phyloP scores from a whole-genome alignment of 2,329 filamentous ascomycete species.

The Ophiostoma quercus region DNA sequence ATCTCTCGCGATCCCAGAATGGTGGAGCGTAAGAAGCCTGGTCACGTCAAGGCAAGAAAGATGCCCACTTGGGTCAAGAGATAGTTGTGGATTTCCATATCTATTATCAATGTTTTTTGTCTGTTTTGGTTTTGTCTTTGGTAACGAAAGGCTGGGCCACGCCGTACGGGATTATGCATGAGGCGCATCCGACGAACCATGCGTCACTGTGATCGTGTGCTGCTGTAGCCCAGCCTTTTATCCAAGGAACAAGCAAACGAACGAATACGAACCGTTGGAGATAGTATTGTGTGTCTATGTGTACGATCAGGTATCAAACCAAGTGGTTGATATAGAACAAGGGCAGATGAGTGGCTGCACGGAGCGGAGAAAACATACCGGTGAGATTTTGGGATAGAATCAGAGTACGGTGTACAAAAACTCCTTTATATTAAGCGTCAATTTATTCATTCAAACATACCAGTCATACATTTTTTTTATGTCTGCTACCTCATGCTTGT shows the following conservation, averaged over 20 bases:
- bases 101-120: not conserved
- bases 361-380: not conserved
- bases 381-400: not conserved
- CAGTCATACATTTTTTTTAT: not conserved
- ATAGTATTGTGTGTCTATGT: slow-evolving; percentile 18
- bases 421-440: slow-evolving; percentile 3
- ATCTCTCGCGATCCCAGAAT: slow-evolving; percentile 84
- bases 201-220: not conserved
- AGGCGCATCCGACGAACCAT: not conserved
- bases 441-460: not conserved
- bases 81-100: slow-evolving; percentile 35
- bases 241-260: not conserved
- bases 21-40: slow-evolving; percentile 98
- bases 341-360: slow-evolving; percentile 2
- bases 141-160: not conserved
- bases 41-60: slow-evolving; percentile 94
- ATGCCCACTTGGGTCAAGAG: slow-evolving; percentile 96
- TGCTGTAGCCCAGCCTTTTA: not conserved
- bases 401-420: slow-evolving; percentile 1
- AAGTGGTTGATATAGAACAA: slow-evolving; percentile 15
- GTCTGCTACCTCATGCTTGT: not conserved
- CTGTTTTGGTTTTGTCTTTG: not conserved
- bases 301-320: slow-evolving; percentile 22
- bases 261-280: not conserved
- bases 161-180: not conserved